Evolutionary conservation across 345 rosid species (phyloP).

Genomic region (Trapa incisa): DNA sequence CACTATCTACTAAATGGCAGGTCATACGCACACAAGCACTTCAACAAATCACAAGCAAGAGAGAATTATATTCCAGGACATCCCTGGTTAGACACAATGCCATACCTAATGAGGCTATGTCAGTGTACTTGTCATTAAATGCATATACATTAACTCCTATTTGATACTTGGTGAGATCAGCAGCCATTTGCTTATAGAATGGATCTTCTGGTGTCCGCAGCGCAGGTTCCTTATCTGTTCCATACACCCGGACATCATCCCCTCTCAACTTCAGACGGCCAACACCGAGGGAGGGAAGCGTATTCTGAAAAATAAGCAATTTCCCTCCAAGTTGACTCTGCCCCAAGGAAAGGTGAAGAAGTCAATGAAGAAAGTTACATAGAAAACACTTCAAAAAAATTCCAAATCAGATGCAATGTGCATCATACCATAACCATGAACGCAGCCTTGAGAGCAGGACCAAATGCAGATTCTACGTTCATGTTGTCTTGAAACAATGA

Average conservation of each 20-base stretch:
- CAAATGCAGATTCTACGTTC: slow-evolving; percentile 95
- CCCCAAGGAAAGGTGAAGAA: neutral
- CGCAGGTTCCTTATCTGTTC: slow-evolving; percentile 81
- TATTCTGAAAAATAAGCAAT: slow-evolving; percentile 78
- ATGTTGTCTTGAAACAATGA: slow-evolving; percentile 83
- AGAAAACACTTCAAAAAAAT: neutral
- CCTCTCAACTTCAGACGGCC: slow-evolving; percentile 94
- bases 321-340: slow-evolving; percentile 96
- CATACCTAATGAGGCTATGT: slow-evolving; percentile 90
- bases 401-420: slow-evolving; percentile 5
- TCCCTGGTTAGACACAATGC: neutral
- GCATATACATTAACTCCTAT: slow-evolving; percentile 86
- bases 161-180: slow-evolving; percentile 94
- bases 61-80: neutral
- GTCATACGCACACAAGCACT: neutral
- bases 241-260: slow-evolving; percentile 87
- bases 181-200: slow-evolving; percentile 97
- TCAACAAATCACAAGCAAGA: neutral
- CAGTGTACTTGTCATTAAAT: slow-evolving; percentile 82
- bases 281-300: slow-evolving; percentile 88
- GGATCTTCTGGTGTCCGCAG: slow-evolving; percentile 87
- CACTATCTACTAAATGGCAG: neutral
- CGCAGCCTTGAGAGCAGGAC: slow-evolving; percentile 93
- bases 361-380: neutral
- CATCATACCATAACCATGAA: slow-evolving; percentile 86